Evolutionary conservation across 441 rosid genomes (phyloP).

Genomic region (Euphorbia celastroides): DNA sequence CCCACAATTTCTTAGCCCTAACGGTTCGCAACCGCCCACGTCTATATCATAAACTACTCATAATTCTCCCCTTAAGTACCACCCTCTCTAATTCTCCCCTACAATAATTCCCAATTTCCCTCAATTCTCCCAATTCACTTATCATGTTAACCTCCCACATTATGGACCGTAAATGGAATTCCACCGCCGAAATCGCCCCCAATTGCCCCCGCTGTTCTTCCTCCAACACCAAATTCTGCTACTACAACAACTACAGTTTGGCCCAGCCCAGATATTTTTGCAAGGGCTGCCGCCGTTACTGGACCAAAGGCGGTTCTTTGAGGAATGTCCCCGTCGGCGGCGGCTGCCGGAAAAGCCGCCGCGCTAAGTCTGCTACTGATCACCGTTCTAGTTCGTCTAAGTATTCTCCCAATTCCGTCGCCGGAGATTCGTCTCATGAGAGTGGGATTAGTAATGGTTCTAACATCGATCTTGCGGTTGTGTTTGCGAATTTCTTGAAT

Average conservation of each 20-base stretch:
- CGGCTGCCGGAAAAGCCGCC: constrained; percentile 48
- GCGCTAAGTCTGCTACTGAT: constrained; percentile 28
- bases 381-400: constrained; percentile 10
- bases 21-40: constrained; percentile 60
- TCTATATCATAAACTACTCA: constrained; percentile 14
- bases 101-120: not conserved
- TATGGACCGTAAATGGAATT: constrained; percentile 27
- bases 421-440: constrained; percentile 3
- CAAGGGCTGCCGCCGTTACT: constrained; percentile 50
- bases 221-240: constrained; percentile 55
- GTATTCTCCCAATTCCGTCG: not conserved
- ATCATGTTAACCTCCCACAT: constrained; percentile 22
- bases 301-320: constrained; percentile 63
- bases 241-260: constrained; percentile 63
- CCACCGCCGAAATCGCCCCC: constrained; percentile 36
- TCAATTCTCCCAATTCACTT: not conserved
- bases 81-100: not conserved
- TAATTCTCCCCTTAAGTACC: constrained; percentile 13
- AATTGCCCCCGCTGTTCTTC: constrained; percentile 65
- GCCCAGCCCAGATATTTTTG: constrained; percentile 63
- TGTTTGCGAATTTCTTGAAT: constrained; percentile 50
- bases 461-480: constrained; percentile 50
- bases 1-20: constrained; percentile 28
- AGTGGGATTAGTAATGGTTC: constrained; percentile 4
- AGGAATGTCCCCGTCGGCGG: constrained; percentile 62